Evolutionary conservation across 179 eudicot genomes (phyloP).

Genomic region (Silene coronaria): DNA sequence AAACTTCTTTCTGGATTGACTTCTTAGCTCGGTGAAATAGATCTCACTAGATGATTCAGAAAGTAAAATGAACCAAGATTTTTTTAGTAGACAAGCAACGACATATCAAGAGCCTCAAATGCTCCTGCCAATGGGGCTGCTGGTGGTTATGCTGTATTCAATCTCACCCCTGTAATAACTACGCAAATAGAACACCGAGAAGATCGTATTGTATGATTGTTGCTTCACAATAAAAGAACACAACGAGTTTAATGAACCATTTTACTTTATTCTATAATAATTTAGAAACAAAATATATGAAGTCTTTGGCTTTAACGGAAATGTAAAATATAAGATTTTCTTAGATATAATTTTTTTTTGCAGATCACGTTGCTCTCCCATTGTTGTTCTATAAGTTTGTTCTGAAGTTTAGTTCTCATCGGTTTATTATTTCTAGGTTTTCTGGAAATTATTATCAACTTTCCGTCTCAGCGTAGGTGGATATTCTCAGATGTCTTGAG

Average conservation of each 20-base stretch:
- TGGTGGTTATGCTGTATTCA: no score
- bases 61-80: neutral
- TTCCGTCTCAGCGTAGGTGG: conserved; percentile 79
- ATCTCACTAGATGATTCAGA: neutral
- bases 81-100: neutral
- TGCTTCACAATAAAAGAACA: neutral
- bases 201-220: neutral
- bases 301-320: neutral
- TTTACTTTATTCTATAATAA: neutral
- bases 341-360: neutral
- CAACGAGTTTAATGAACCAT: neutral
- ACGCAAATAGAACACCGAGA: neutral
- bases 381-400: neutral
- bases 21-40: neutral
- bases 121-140: neutral
- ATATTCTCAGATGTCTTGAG: conserved; percentile 66
- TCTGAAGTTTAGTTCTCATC: conserved; percentile 8
- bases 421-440: conserved; percentile 41
- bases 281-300: neutral
- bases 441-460: conserved; percentile 71
- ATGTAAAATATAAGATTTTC: neutral
- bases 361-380: neutral
- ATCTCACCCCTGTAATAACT: neutral
- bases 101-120: neutral
- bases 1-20: neutral